phyloP scores from a whole-genome alignment of 1,284 basidiomycete species.

The Sparassis latifolia region DNA sequence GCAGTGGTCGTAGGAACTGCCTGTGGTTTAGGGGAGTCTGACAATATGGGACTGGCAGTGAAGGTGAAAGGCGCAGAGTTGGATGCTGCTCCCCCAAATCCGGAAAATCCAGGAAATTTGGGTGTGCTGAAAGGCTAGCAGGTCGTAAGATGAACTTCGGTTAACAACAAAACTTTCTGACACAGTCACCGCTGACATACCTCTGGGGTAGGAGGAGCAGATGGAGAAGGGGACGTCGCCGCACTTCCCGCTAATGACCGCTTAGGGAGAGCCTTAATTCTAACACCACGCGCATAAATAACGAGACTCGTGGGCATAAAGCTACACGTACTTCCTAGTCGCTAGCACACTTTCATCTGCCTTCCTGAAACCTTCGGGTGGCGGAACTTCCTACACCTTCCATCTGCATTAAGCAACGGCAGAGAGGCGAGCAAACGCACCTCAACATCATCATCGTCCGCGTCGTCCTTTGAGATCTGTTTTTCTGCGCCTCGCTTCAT shows the following conservation, averaged over 20 bases:
- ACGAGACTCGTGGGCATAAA: neutral
- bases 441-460: slow-evolving; percentile 34
- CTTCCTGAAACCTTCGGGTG: slow-evolving; percentile 43
- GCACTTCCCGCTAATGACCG: slow-evolving; percentile 27
- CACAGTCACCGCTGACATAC: slow-evolving; percentile 6
- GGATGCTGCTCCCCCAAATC: slow-evolving; percentile 25
- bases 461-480: slow-evolving; percentile 60
- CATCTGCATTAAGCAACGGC: neutral
- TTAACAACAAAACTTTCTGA: neutral
- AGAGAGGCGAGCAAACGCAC: slow-evolving; percentile 4
- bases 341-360: slow-evolving; percentile 49
- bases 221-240: slow-evolving; percentile 5
- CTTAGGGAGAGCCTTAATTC: slow-evolving; percentile 54
- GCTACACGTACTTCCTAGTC: slow-evolving; percentile 39
- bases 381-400: slow-evolving; percentile 32
- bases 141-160: neutral
- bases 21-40: slow-evolving; percentile 8
- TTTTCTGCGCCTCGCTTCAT: slow-evolving; percentile 76
- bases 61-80: slow-evolving; percentile 8
- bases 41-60: slow-evolving; percentile 5
- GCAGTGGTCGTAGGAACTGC: slow-evolving; percentile 19
- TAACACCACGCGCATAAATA: slow-evolving; percentile 16
- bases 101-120: slow-evolving; percentile 38
- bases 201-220: slow-evolving; percentile 8
- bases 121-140: slow-evolving; percentile 4